Evolutionary conservation across 1,284 basidiomycete species (phyloP), one percentile per base, ranked within the genome.

Genomic region (Anthracocystis panici-leucophaei): DNA sequence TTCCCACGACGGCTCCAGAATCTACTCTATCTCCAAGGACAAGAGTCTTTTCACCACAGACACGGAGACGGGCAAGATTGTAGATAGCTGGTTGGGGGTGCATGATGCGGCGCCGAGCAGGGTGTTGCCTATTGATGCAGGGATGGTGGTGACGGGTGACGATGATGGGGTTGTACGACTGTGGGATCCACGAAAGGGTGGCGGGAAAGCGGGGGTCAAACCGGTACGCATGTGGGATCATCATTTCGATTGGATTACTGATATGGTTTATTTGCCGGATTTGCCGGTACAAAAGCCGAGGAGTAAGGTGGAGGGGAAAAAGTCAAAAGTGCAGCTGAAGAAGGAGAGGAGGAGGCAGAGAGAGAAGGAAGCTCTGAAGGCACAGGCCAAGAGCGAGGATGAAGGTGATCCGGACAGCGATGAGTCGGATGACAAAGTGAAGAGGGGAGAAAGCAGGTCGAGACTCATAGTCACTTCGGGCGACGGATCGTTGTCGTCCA

Each of bases 181-280:
- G 29, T 97, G 95, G 95, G 95, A 97, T 85, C 90, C 92, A 20
- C 88, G 94, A 53, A 89, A 90, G 78, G 60, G 65, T 0, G 57
- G 54, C 16, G 65, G 66, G 6, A 27, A 27, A 27, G 29, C 9
- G 9, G 56, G 59, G 9, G 40, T 51, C 9, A 65, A 62, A 25
- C 58, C 76, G 6, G 87, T 92, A 21, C 88, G 91, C 40, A 87
- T 88, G 16, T 95, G 95, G 84, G 90, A 88, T 12, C 95, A 97
- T 63, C 95, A 98, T 82, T 95, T 92, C 82, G 95, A 97, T 86
- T 97, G 95, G 86, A 96, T 98, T 62, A 93, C 94, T 23, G 94
- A 95, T 83, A 93, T 98, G 85, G 86, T 93, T 44, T 97, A 92
- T 89, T 56, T 77, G 29, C 21, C 54, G 0, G 64, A 82, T 46